These are phyloP conservation scores for Raphanus hybrid DNA, from an alignment of 441 rosid species.

Conservation along the genomic window DNA sequence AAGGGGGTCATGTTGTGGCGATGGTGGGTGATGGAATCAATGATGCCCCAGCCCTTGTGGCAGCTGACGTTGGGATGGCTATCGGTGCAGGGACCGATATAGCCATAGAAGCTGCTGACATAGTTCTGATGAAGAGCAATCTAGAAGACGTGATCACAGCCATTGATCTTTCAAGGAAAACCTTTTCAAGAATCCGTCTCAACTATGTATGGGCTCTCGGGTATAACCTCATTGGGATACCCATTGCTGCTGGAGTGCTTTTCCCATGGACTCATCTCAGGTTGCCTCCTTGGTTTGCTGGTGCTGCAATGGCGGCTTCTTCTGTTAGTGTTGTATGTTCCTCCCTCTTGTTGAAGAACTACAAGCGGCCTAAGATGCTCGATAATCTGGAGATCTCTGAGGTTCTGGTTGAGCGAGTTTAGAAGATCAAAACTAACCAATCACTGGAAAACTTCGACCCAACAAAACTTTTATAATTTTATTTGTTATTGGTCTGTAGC, in stretches of 20 bases:
- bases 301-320: conserved; percentile 98
- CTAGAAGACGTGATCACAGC: conserved; percentile 90
- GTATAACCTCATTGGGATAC: conserved; percentile 77
- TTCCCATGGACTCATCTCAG: conserved; percentile 75
- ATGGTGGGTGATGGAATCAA: conserved; percentile 98
- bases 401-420: conserved; percentile 52
- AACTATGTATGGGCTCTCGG: conserved; percentile 96
- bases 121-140: conserved; percentile 85
- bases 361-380: conserved; percentile 69
- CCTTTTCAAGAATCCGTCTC: conserved; percentile 75
- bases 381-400: conserved; percentile 60
- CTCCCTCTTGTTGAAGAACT: conserved; percentile 78
- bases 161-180: conserved; percentile 81
- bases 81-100: conserved; percentile 96
- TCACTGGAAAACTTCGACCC: too few relatives aligned
- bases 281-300: conserved; percentile 96
- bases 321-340: conserved; percentile 90
- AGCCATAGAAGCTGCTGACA: conserved; percentile 94
- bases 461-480: too few relatives aligned
- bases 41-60: conserved; percentile 89
- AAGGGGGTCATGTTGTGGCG: conserved; percentile 69
- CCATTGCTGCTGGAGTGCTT: conserved; percentile 84
- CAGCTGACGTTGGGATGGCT: conserved; percentile 95
- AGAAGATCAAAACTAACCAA: not conserved
- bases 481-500: too few relatives aligned